Conservation (phyloP, 139 green algal genomes). For the Chlorella sp. region DNA sequence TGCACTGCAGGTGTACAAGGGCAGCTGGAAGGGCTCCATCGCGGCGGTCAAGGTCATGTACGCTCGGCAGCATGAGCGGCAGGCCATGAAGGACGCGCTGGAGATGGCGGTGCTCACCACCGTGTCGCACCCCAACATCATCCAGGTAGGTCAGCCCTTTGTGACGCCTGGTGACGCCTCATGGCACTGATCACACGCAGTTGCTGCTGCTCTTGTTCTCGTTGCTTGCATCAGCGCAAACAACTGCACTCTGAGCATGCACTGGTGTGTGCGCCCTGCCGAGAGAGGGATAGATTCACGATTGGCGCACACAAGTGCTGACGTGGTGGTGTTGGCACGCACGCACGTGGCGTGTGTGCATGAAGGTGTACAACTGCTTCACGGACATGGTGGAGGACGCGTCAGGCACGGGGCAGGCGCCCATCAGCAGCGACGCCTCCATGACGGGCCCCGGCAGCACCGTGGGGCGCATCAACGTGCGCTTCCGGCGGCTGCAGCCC, state of each 20-base stretch:
- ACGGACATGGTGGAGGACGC: conserved; percentile 61
- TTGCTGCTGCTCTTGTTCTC: neutral
- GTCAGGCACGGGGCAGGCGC: conserved; percentile 24
- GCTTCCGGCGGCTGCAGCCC: conserved; percentile 43
- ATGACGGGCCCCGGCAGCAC: too few species aligned
- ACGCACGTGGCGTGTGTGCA: conserved; percentile 16
- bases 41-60: conserved; percentile 65
- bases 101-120: conserved; percentile 45
- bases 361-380: conserved; percentile 60
- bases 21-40: conserved; percentile 47
- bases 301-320: too few species aligned
- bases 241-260: too few species aligned
- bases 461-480: conserved; percentile 49
- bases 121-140: conserved; percentile 38
- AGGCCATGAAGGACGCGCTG: conserved; percentile 61
- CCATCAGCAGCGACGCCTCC: conserved; percentile 14
- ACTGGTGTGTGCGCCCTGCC: too few species aligned
- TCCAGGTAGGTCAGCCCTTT: conserved; percentile 18
- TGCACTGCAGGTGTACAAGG: too few species aligned
- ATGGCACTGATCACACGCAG: neutral
- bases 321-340: too few species aligned
- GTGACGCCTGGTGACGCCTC: neutral
- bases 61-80: conserved; percentile 52
- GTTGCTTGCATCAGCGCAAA: too few species aligned
- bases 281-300: too few species aligned